Evolutionary conservation across 148 eudicot genomes (phyloP), one percentile per base, ranked within the genome.

Genomic region (Chenopodium formosanum): DNA sequence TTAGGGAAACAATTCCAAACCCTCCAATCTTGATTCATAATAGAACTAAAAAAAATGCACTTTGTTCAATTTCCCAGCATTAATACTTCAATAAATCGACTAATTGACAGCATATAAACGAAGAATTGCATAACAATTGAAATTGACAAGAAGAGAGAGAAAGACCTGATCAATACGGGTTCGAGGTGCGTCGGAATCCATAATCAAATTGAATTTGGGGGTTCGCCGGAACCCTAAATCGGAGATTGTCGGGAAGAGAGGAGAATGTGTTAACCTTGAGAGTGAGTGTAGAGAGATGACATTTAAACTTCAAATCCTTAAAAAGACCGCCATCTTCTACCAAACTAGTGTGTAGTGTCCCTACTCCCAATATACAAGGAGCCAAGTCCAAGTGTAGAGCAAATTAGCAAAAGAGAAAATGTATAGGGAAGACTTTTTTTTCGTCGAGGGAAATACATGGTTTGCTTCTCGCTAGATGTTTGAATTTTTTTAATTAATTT

Each of bases 151-250:
- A 46, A 63, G 20, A 68, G 48, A 46, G 29, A 77, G 31, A 63
- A 22, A 75, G 76, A 94, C 97, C 95, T 94, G 94, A 86, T 94
- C 94, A 74, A 94, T 86, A 68, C 97, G 97, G 29, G 83, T 75
- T 44, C 94, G 94, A 73, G 93, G 88, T 19, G 88, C 80, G 76
- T 62, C 87, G 74, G 92, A 88, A 66, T 87, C 97, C 98, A 94
- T 94, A 13, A 65, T 73, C 11, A 14, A 66, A 13, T 56, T 31
- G 76, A 56, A 73, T 23, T 77, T 44, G 19, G 46, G 73, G 81
- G 75, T 60, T 84, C 29, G 19, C 4, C 12, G 62, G 70, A 85
- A 81, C 79, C 86, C 87, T 82, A 85, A 78, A 72, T 73, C 1
- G 79, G 69, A 13, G 23, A 50, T 12, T 65, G 1, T 9, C 9